These are phyloP conservation scores for Rhodotorula sp. DNA, from an alignment of 1,284 basidiomycete species.

Conservation along the genomic window DNA sequence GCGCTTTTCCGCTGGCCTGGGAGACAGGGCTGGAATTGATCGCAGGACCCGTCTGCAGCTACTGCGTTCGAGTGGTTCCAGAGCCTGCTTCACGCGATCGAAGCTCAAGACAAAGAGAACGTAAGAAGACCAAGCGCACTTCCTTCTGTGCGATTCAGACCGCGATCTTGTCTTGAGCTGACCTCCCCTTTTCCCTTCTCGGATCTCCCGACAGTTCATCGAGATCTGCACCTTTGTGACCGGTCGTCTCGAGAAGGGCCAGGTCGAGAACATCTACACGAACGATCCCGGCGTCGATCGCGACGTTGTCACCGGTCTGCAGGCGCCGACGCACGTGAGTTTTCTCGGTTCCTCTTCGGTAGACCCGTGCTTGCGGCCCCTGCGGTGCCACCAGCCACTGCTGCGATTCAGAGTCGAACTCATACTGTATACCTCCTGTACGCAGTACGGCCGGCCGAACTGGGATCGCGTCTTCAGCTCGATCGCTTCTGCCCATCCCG, in stretches of 20 bases:
- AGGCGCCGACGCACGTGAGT: constrained; percentile 73
- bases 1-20: neutral
- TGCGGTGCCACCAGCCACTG: too few species aligned
- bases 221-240: constrained; percentile 86
- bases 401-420: too few species aligned
- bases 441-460: constrained; percentile 76
- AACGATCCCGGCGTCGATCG: constrained; percentile 71
- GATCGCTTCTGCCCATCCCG: constrained; percentile 72
- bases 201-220: constrained; percentile 28
- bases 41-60: constrained; percentile 7
- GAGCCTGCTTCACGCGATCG: constrained; percentile 83
- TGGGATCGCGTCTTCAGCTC: constrained; percentile 80
- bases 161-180: too few species aligned
- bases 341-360: too few species aligned
- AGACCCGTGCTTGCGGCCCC: too few species aligned
- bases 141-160: too few species aligned
- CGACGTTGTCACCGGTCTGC: constrained; percentile 78
- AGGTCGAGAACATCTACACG: constrained; percentile 83
- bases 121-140: constrained; percentile 12
- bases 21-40: neutral
- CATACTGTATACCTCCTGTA: too few species aligned
- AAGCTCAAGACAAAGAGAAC: constrained; percentile 79
- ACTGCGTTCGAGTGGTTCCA: constrained; percentile 83
- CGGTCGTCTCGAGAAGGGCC: constrained; percentile 79
- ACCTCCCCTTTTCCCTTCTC: neutral